Conservation (phyloP, 345 rosid species). For the Hibiscus tridactylites region DNA sequence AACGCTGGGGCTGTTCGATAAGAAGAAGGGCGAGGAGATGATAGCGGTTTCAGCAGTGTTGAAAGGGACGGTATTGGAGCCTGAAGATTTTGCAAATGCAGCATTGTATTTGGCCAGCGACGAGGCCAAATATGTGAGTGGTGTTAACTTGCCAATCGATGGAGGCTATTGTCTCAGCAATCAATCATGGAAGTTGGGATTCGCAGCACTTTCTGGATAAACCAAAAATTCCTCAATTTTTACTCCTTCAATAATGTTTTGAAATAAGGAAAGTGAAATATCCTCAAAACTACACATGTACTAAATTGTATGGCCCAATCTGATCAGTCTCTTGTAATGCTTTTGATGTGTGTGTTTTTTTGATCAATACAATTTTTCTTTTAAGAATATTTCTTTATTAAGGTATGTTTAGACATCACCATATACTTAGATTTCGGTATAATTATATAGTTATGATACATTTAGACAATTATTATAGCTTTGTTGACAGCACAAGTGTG, state of each 20-base stretch:
- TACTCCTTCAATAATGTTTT: not conserved
- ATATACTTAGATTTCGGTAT: too few species aligned
- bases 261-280: not conserved
- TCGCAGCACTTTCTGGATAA: not conserved
- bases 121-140: constrained; percentile 1
- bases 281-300: not conserved
- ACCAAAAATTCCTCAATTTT: not conserved
- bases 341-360: not conserved
- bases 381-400: too few species aligned
- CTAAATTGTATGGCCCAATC: not conserved
- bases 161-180: constrained; percentile 2
- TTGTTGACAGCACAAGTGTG: too few species aligned
- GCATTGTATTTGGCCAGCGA: not conserved
- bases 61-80: not conserved
- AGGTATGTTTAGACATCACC: too few species aligned
- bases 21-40: not conserved
- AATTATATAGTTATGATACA: too few species aligned
- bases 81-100: not conserved
- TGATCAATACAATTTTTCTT: not conserved
- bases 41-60: not conserved
- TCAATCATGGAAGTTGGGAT: not conserved
- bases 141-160: not conserved
- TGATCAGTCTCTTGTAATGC: not conserved
- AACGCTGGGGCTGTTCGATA: not conserved
- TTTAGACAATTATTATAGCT: too few species aligned